Conservation (phyloP, 352 stramenopile genomes). For the Blastocystis sp. region DNA sequence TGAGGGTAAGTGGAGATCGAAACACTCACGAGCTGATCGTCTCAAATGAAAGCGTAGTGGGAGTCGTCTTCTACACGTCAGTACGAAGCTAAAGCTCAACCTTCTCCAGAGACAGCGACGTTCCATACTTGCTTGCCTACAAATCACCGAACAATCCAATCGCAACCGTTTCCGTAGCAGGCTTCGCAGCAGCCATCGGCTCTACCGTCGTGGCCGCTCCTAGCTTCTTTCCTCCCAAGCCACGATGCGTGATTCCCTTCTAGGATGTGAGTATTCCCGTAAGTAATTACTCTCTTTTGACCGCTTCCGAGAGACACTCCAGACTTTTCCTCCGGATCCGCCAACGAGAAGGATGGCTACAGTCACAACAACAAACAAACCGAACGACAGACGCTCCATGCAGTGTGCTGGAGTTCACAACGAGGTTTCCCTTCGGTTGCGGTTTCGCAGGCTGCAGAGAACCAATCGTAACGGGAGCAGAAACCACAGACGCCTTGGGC, state of each 20-base stretch:
- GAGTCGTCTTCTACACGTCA: constrained; percentile 28
- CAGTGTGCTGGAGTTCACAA: not conserved
- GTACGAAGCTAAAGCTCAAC: not conserved
- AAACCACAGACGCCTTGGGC: not conserved
- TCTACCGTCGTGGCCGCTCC: not conserved
- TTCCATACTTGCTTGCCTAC: not conserved
- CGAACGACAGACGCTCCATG: not conserved
- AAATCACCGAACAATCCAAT: not conserved
- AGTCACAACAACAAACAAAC: not conserved
- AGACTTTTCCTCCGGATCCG: not conserved
- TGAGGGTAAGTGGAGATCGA: not conserved
- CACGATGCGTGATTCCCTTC: not conserved
- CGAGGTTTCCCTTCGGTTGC: not conserved
- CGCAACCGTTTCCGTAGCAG: not conserved
- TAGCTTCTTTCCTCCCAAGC: constrained; percentile 23
- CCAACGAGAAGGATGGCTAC: not conserved
- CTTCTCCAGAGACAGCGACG: constrained; percentile 32
- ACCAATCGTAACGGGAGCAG: not conserved
- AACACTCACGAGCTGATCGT: not conserved
- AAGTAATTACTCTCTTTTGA: too few relatives aligned
- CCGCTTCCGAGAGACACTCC: not conserved
- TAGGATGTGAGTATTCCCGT: too few relatives aligned
- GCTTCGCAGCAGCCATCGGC: constrained; percentile 39
- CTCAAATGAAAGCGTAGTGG: not conserved
- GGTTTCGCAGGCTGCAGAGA: not conserved